Evolutionary conservation across 306 rosid species (phyloP), one percentile per base, ranked within the genome.

Genomic region (Acacia crassicarpa): DNA sequence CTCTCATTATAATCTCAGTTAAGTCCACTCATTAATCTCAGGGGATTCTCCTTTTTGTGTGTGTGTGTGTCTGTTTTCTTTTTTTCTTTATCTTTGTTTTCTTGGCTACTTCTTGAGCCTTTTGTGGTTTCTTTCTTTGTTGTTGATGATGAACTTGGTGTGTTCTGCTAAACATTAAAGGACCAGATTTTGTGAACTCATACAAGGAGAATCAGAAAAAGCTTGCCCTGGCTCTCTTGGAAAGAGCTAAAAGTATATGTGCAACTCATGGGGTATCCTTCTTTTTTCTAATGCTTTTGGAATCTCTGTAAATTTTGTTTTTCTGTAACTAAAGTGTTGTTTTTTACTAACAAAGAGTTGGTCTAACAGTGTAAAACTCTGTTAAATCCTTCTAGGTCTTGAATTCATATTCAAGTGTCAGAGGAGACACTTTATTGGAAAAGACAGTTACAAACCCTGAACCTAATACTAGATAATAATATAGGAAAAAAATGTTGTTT

Each of bases 221-320:
- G 85, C 56, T 85, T 61, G 80, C 81, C 14, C 53, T 65, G 72
- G 88, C 85, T 48, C 62, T 87, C 12, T 73, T 89, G 80, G 89
- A 82, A 66, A 89, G 79, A 78, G 91, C 93, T 35, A 87, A 84
- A 70, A 75, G 78, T 30, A 87, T 89, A 10, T 87, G 93, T 80
- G 83, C 84, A 14, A 83, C 44, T 74, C 85, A 78, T 48, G 93
- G 91, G 89, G 93, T 87, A 84, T 14, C 73, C 4, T 20, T 16
- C 0, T 6, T 22, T 35, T 2, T 19, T 19, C 5, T 17, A 53
- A 58, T 20, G 10, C 61, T 33, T 33, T 66, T 32, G 35, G 46
- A 35, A 67, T 17, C 25, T 35, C 7, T 16, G 22, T 17, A 10
- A 63, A 27, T 63, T 46, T 16, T 49, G 15, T 16, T 49, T 48